Evolutionary conservation across 2,329 filamentous ascomycete species (phyloP), one percentile per base, ranked within the genome.

Genomic region (Cladosporium colombiae): DNA sequence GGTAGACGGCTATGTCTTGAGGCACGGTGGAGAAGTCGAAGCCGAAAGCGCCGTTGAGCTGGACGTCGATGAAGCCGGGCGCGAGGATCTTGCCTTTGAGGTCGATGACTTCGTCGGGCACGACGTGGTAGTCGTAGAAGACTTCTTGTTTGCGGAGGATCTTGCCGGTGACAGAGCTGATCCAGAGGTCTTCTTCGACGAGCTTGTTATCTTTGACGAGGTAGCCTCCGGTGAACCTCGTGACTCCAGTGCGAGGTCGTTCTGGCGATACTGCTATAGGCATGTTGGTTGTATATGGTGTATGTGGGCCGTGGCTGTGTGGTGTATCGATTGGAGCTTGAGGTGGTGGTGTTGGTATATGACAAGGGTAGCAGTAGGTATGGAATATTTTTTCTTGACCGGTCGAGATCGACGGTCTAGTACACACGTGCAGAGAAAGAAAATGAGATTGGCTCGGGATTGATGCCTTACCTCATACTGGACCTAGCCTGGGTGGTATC

Each of bases 11-110:
- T 78, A 85, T 87, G n/a, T 75, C 72, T 27, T 71, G 63, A n/a
- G 91, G 87, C 11, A 92, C 83, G 1, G 88, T 87, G 3, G 92
- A 95, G 77, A 96, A 97, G 81, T 97, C 94, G 82, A 97, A 96
- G 65, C 93, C 93, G 73, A 93, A 94, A 11, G 91, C 93, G 57
- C 93, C 93, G 74, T 97, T 97, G 71, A 97, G 88, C 78, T 97
- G 93, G 62, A 90, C 90, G 70, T 97, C 93, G 72, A 97, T 95
- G 74, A 97, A 85, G 29, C 93, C 93, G 0, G 93, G 92, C 0
- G 91, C 88, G 23, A 97, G 77, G 70, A 97, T 94, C 72, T 91
- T 91, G 66, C 92, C 92, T 61, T 88, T 86, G 1, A 97, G 87
- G 74, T 97, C 88, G 71, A 97, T 83, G 63, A 89, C 88, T 71